Evolutionary conservation across 768 basidiomycete species (phyloP).

Genomic region (Rubroboletus pulcherrimus): DNA sequence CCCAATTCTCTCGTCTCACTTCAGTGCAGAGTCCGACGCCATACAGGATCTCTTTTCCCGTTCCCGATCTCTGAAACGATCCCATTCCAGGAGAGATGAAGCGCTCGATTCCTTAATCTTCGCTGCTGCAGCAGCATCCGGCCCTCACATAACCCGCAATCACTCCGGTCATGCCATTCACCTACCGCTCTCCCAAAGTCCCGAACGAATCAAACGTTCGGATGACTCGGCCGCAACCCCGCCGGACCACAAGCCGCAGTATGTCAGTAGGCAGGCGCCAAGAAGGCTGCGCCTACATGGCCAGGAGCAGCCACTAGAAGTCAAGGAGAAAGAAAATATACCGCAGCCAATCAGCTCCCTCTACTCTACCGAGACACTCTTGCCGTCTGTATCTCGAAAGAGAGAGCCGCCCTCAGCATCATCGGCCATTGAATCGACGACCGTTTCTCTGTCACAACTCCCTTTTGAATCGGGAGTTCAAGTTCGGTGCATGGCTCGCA

Average conservation of each 20-base stretch:
- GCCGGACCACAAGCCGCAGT: conserved; percentile 47
- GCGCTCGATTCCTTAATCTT: conserved; percentile 76
- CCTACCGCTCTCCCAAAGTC: conserved; percentile 39
- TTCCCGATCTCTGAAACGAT: conserved; percentile 39
- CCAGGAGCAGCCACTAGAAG: conserved; percentile 29
- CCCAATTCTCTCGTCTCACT: conserved; percentile 25
- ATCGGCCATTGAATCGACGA: conserved; percentile 22
- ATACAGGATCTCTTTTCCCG: conserved; percentile 66
- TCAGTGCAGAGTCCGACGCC: conserved; percentile 44
- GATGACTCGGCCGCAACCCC: conserved; percentile 37
- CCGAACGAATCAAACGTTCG: conserved; percentile 50
- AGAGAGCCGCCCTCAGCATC: conserved; percentile 34
- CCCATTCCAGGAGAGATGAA: conserved; percentile 57
- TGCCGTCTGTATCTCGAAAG: conserved; percentile 34
- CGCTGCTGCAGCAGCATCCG: conserved; percentile 70
- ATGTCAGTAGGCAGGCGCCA: conserved; percentile 75
- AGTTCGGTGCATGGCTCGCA: conserved; percentile 94
- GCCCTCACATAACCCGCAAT: conserved; percentile 76
- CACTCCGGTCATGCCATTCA: conserved; percentile 83
- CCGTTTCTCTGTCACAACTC: neutral
- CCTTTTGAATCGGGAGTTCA: conserved; percentile 34
- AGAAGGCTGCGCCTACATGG: conserved; percentile 53
- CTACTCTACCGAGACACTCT: conserved; percentile 35
- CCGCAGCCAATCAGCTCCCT: conserved; percentile 17
- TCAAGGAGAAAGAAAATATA: conserved; percentile 48